Evolutionary conservation across 495 filamentous ascomycete genomes (phyloP).

Genomic region (Aspergillus bertholletiae): DNA sequence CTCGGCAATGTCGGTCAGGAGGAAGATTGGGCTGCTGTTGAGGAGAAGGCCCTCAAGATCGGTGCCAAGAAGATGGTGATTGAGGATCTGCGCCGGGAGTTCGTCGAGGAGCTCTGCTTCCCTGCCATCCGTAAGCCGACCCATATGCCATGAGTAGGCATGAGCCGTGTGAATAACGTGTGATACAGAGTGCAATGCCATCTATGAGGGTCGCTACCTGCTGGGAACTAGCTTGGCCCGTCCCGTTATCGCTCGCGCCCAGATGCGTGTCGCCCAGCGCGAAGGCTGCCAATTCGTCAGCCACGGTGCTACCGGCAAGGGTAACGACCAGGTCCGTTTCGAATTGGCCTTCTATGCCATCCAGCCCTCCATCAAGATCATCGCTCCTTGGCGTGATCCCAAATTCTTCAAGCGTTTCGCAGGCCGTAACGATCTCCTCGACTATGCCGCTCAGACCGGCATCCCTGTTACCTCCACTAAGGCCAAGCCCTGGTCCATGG

Average conservation of each 20-base stretch:
- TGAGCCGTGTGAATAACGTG: background rate
- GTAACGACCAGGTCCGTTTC: conserved; percentile 86
- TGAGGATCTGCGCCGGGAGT: conserved; percentile 45
- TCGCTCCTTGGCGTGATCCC: conserved; percentile 84
- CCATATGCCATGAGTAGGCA: background rate
- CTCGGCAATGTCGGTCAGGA: conserved; percentile 17
- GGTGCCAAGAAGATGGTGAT: conserved; percentile 17
- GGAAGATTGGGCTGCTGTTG: conserved; percentile 16
- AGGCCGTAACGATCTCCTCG: conserved; percentile 83
- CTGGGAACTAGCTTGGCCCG: conserved; percentile 81
- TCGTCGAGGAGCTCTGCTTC: conserved; percentile 85
- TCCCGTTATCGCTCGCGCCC: conserved; percentile 82
- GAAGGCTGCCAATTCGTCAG: conserved; percentile 54
- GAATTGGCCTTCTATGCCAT: conserved; percentile 74
- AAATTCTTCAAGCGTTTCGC: conserved; percentile 79
- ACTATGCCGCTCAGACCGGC: conserved; percentile 72
- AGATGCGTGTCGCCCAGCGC: conserved; percentile 64
- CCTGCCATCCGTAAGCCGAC: conserved; percentile 57
- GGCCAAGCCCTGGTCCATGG: conserved; percentile 70
- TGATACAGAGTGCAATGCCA: conserved; percentile 66
- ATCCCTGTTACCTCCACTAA: conserved; percentile 89
- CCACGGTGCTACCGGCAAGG: conserved; percentile 85
- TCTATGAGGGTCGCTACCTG: conserved; percentile 81
- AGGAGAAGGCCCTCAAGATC: conserved; percentile 15
- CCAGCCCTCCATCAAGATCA: conserved; percentile 76